Evolutionary conservation across 768 basidiomycete species (phyloP).

Genomic region (Collybiopsis confluens): DNA sequence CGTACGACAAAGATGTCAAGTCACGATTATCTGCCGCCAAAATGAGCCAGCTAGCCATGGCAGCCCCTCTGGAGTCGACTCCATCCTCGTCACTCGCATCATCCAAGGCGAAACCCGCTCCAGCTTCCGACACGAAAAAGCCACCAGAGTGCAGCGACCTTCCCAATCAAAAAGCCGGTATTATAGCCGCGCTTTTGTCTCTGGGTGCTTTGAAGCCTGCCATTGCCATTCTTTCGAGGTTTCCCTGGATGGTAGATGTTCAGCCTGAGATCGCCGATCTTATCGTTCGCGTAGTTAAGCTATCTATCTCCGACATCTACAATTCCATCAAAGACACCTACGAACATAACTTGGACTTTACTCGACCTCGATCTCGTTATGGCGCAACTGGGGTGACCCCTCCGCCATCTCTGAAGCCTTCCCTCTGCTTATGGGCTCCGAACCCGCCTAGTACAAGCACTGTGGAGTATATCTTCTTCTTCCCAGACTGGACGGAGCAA

Average conservation of each 20-base stretch:
- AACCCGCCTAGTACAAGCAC: conserved; percentile 72
- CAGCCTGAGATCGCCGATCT: conserved; percentile 85
- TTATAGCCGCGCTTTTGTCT: conserved; percentile 77
- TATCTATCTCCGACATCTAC: conserved; percentile 70
- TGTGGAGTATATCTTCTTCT: conserved; percentile 88
- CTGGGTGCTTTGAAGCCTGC: conserved; percentile 81
- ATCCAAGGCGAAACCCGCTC: conserved; percentile 30
- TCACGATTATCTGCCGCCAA: conserved; percentile 66
- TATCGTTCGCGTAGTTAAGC: conserved; percentile 68
- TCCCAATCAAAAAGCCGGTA: conserved; percentile 75
- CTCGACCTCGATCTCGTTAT: conserved; percentile 60
- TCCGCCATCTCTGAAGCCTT: conserved; percentile 53
- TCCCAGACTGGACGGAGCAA: conserved; percentile 73
- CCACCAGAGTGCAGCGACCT: conserved; percentile 31
- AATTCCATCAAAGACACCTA: conserved; percentile 46
- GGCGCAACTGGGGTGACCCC: conserved; percentile 50
- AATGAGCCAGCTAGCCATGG: conserved; percentile 76
- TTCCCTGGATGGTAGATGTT: conserved; percentile 80
- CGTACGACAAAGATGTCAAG: conserved; percentile 61
- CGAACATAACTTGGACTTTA: conserved; percentile 59
- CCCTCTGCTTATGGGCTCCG: conserved; percentile 76
- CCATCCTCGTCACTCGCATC: conserved; percentile 27
- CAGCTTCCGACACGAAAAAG: conserved; percentile 31
- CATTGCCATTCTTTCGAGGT: conserved; percentile 73
- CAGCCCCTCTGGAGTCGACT: conserved; percentile 69